A percentile compares a stretch with the other conserved stretches of the same genome.
These are phyloP conservation scores for Fusarium solani-melongenae DNA, from an alignment of 2,329 filamentous ascomycete species.

Conservation along the genomic window DNA sequence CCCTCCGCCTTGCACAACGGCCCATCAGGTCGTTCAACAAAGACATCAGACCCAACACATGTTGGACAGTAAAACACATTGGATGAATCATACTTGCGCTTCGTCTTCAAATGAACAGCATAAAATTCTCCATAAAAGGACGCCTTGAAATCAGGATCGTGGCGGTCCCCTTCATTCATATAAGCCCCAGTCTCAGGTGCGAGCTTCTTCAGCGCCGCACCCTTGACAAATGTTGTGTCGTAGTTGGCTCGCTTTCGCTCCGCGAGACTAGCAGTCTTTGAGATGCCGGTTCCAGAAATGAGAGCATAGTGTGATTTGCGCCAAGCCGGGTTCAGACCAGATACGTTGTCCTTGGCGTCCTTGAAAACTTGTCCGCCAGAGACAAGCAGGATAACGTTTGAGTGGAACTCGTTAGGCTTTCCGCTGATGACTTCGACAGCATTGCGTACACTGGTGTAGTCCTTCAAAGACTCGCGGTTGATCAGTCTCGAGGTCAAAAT, in stretches of 20 bases:
- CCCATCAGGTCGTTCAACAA: conserved; percentile 13
- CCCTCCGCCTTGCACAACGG: conserved; percentile 7
- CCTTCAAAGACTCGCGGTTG: conserved; percentile 2
- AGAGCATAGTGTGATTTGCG: conserved; percentile 23
- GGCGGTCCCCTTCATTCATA: conserved; percentile 29
- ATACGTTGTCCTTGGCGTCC: conserved; percentile 13
- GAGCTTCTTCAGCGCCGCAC: conserved; percentile 20
- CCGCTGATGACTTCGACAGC: conserved; percentile 26
- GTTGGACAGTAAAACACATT: conserved; percentile 31
- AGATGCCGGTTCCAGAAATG: neutral
- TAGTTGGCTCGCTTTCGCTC: conserved; percentile 16
- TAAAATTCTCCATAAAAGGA: conserved; percentile 21
- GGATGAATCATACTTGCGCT: conserved; percentile 26
- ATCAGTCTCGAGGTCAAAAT: conserved; percentile 16
- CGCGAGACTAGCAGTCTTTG: neutral
- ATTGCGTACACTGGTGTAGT: neutral
- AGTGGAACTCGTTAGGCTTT: conserved; percentile 9
- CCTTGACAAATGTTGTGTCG: conserved; percentile 19
- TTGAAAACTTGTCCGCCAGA: conserved; percentile 30
- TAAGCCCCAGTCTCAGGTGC: conserved; percentile 21
- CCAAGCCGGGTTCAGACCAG: conserved; percentile 12
- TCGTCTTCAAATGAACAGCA: conserved; percentile 1
- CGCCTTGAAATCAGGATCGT: conserved; percentile 20
- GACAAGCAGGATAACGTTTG: conserved; percentile 19
- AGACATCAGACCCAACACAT: conserved; percentile 25